phyloP scores from a whole-genome alignment of 345 rosid species.

The Erodium maritimum region DNA sequence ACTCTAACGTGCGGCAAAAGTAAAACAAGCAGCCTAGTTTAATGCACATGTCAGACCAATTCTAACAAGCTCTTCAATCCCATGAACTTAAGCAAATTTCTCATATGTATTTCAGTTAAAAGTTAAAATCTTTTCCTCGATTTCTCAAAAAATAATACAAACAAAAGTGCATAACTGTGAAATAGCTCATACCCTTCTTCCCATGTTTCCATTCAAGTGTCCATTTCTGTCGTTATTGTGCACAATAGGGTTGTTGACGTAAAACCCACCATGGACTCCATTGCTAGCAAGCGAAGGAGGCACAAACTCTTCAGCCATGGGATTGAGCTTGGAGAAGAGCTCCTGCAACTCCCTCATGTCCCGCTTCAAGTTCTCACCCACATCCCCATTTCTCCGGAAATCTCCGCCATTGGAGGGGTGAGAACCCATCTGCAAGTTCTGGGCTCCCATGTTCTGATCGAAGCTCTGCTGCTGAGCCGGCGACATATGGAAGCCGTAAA shows the following conservation, averaged over 20 bases:
- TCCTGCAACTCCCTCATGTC: constrained; percentile 76
- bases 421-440: background rate
- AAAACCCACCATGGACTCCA: constrained; percentile 30
- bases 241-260: constrained; percentile 22
- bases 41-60: too few relatives aligned
- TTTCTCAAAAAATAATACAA: background rate
- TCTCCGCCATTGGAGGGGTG: constrained; percentile 14
- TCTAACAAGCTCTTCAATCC: too few relatives aligned
- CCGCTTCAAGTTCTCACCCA: constrained; percentile 36
- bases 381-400: constrained; percentile 12
- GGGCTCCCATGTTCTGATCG: constrained; percentile 4
- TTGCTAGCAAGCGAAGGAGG: constrained; percentile 53
- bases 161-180: background rate
- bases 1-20: background rate
- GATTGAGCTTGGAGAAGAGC: constrained; percentile 82
- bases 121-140: background rate
- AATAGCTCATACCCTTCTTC: constrained; percentile 35
- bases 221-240: constrained; percentile 21
- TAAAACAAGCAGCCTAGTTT: too few relatives aligned
- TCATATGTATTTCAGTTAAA: background rate
- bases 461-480: constrained; percentile 8
- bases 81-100: background rate
- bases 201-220: constrained; percentile 27
- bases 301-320: constrained; percentile 88
- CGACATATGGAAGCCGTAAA: constrained; percentile 16